These are phyloP conservation scores for Capsicum rhomboideum DNA, from an alignment of 257 asterid species.

Conservation along the genomic window DNA sequence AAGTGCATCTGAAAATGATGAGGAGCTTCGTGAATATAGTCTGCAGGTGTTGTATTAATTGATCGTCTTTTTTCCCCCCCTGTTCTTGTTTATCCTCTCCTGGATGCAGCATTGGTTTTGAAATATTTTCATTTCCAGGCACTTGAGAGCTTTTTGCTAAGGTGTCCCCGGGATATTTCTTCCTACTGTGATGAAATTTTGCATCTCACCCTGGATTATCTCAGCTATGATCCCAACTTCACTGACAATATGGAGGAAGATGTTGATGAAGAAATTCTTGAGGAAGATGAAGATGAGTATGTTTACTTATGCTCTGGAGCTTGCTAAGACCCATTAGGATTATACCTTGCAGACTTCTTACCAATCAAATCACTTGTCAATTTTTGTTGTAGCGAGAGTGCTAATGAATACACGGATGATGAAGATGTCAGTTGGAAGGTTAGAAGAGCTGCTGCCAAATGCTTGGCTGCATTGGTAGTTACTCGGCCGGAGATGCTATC, in stretches of 20 bases:
- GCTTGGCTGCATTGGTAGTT: slow-evolving; percentile 84
- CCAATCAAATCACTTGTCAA: neutral
- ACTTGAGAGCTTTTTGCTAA: slow-evolving; percentile 81
- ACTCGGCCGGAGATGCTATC: slow-evolving; percentile 98
- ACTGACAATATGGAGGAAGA: slow-evolving; percentile 99
- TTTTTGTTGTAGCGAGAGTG: slow-evolving; percentile 71
- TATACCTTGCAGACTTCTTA: neutral
- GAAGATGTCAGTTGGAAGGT: slow-evolving; percentile 99
- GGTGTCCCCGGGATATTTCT: slow-evolving; percentile 95
- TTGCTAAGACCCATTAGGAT: slow-evolving; percentile 2
- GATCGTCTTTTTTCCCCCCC: neutral
- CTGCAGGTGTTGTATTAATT: slow-evolving; percentile 58
- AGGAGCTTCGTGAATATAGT: slow-evolving; percentile 97
- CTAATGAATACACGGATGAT: slow-evolving; percentile 93
- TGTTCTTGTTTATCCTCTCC: neutral
- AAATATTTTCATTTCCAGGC: slow-evolving; percentile 49
- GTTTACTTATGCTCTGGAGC: slow-evolving; percentile 15
- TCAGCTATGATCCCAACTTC: slow-evolving; percentile 97
- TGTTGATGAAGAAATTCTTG: slow-evolving; percentile 75
- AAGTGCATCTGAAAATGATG: slow-evolving; percentile 97
- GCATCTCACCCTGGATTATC: slow-evolving; percentile 74
- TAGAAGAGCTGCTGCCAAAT: slow-evolving; percentile 97
- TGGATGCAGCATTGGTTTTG: neutral
- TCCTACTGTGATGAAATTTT: slow-evolving; percentile 71
- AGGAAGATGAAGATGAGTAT: slow-evolving; percentile 96